A percentile compares a stretch with the other conserved stretches of the same genome.
Evolutionary conservation across 305 asterid genomes (phyloP).

Genomic region (Fraxinus platypoda): DNA sequence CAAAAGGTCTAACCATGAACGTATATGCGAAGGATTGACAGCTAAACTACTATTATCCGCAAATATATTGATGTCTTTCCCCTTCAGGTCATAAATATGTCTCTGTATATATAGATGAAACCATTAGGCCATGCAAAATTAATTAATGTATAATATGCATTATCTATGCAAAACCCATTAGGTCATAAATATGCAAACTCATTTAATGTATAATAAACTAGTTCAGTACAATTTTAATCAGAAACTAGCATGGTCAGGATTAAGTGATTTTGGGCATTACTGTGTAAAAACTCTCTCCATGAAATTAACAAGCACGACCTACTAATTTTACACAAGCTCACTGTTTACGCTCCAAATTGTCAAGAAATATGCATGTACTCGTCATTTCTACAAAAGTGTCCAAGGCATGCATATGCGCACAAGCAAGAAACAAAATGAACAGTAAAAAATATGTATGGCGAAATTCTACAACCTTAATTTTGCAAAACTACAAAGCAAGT

Average conservation of each 20-base stretch:
- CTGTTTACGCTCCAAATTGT: background rate
- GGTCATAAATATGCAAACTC: background rate
- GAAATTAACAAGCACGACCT: background rate
- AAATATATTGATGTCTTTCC: conserved; percentile 61
- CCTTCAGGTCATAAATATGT: conserved; percentile 68
- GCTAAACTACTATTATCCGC: conserved; percentile 81
- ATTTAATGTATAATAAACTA: conserved; percentile 1
- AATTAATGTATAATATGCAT: conserved; percentile 15
- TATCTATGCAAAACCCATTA: conserved; percentile 4
- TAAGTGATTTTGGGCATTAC: background rate
- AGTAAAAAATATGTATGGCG: background rate
- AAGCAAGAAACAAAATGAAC: background rate
- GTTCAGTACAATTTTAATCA: background rate
- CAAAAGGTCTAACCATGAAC: conserved; percentile 74
- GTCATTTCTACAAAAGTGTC: background rate
- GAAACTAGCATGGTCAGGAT: background rate
- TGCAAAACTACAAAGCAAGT: background rate
- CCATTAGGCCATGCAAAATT: conserved; percentile 10
- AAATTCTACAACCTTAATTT: background rate
- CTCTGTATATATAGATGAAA: conserved; percentile 50
- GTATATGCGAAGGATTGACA: conserved; percentile 71
- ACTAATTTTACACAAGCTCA: background rate
- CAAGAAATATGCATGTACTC: background rate
- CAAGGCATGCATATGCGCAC: background rate
- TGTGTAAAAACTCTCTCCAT: background rate